A percentile compares a stretch with the other conserved stretches of the same genome.
phyloP scores from a whole-genome alignment of 306 rosid species.

The Sicyos edulis region DNA sequence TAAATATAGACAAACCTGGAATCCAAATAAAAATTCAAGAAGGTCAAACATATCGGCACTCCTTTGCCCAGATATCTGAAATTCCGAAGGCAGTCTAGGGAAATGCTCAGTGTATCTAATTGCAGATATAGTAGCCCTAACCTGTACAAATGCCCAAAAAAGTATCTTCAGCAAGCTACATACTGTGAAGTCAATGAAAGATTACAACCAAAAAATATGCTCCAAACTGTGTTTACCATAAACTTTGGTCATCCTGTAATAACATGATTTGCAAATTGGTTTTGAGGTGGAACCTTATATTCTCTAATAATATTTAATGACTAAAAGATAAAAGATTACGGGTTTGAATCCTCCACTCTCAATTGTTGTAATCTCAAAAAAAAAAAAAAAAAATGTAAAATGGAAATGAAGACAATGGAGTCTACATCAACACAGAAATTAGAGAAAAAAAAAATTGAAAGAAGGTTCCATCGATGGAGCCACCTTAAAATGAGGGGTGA shows the following conservation, averaged over 20 bases:
- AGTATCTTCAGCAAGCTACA: slow-evolving; percentile 18
- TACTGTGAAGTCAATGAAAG: neutral
- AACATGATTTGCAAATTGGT: neutral
- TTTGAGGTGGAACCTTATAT: too few relatives aligned
- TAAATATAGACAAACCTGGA: slow-evolving; percentile 57
- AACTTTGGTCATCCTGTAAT: neutral
- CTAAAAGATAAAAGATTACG: too few relatives aligned
- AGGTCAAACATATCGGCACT: slow-evolving; percentile 90
- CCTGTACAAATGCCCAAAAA: slow-evolving; percentile 47
- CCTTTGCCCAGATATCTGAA: slow-evolving; percentile 58
- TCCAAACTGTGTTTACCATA: neutral
- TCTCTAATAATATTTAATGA: too few relatives aligned
- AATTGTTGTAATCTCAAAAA: too few relatives aligned
- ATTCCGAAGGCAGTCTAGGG: slow-evolving; percentile 73
- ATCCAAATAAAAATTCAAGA: slow-evolving; percentile 79
- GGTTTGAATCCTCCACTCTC: too few relatives aligned
- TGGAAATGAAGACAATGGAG: too few relatives aligned
- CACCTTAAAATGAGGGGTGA: too few relatives aligned
- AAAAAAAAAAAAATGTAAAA: too few relatives aligned
- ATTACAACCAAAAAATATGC: neutral
- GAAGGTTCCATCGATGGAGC: too few relatives aligned
- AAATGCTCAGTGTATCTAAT: slow-evolving; percentile 69
- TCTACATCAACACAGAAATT: too few relatives aligned
- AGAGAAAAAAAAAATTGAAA: too few relatives aligned
- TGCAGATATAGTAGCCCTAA: slow-evolving; percentile 74